Evolutionary conservation across 192 early-diverging fungal genomes (phyloP), one percentile per base, ranked within the genome.

Genomic region (Geosiphon pyriformis): DNA sequence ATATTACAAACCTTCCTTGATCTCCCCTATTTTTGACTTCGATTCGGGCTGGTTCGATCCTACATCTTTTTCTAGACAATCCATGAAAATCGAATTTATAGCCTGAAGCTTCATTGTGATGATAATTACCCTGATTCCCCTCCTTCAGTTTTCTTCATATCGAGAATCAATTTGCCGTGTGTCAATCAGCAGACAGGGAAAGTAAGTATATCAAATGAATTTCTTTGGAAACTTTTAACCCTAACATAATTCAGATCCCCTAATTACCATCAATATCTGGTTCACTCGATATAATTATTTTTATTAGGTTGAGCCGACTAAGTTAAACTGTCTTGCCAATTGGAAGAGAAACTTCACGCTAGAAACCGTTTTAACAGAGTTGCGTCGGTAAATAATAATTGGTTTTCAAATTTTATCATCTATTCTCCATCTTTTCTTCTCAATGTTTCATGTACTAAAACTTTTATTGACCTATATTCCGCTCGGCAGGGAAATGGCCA

Each of bases 11-110:
- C n/a, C n/a, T n/a, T n/a, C n/a, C n/a, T n/a, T n/a, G n/a, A n/a
- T n/a, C n/a, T n/a, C n/a, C n/a, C n/a, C n/a, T n/a, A n/a, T n/a
- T n/a, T n/a, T n/a, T n/a, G n/a, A n/a, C n/a, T n/a, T n/a, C n/a
- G n/a, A n/a, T n/a, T n/a, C n/a, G n/a, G n/a, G n/a, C n/a, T n/a
- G n/a, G n/a, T n/a, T n/a, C n/a, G n/a, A n/a, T n/a, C n/a, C n/a
- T n/a, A n/a, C n/a, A 70, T 26, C 26, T 59, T 27, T 23, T 49
- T 65, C 25, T 76, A 94, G 92, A 88, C 92, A 20, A 84, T 90
- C n/a, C 93, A 95, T 70, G 94, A 99, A 74, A 96, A 95, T 82
- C 86, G 94, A 35, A 95, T 99, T 73, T 98, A 99, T 78, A 83
- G 83, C 59, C 77, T 99, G 30, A 83, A 82, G 73, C 78, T 99